These are phyloP conservation scores for Linum lewisii DNA, from an alignment of 345 rosid genomes.

Conservation along the genomic window DNA sequence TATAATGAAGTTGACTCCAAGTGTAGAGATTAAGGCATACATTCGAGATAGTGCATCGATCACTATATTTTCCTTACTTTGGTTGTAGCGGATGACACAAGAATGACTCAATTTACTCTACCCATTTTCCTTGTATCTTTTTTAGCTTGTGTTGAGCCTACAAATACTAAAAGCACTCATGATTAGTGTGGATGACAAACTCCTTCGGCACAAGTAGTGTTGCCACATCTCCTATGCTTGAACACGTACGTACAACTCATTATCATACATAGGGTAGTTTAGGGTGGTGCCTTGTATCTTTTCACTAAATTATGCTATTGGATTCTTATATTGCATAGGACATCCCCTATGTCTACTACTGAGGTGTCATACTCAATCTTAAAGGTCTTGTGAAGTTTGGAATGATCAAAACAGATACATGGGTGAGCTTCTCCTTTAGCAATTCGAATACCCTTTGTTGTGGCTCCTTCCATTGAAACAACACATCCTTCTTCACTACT, in stretches of 20 bases:
- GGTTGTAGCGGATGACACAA: neutral
- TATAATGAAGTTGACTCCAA: neutral
- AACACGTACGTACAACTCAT: neutral
- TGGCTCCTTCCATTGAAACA: too few species aligned
- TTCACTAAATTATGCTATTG: conserved; percentile 41
- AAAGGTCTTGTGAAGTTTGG: too few species aligned
- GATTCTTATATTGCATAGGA: conserved; percentile 22
- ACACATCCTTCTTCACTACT: too few species aligned
- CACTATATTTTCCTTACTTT: neutral
- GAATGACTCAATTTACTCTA: neutral
- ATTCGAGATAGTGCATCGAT: neutral
- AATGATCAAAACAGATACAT: too few species aligned
- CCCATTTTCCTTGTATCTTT: too few species aligned
- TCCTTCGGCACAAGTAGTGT: conserved; percentile 1
- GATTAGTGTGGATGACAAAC: too few species aligned
- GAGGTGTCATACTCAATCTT: too few species aligned
- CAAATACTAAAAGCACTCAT: too few species aligned
- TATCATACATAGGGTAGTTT: neutral
- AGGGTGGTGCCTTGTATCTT: conserved; percentile 21
- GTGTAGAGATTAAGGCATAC: neutral
- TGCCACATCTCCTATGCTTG: conserved; percentile 10
- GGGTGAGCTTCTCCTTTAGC: too few species aligned
- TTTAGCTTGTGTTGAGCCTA: too few species aligned
- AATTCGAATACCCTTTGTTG: too few species aligned
- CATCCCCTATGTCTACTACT: too few species aligned